These are phyloP conservation scores for Epicoccum sorghinum DNA, from an alignment of 2,329 filamentous ascomycete species.

Conservation along the genomic window DNA sequence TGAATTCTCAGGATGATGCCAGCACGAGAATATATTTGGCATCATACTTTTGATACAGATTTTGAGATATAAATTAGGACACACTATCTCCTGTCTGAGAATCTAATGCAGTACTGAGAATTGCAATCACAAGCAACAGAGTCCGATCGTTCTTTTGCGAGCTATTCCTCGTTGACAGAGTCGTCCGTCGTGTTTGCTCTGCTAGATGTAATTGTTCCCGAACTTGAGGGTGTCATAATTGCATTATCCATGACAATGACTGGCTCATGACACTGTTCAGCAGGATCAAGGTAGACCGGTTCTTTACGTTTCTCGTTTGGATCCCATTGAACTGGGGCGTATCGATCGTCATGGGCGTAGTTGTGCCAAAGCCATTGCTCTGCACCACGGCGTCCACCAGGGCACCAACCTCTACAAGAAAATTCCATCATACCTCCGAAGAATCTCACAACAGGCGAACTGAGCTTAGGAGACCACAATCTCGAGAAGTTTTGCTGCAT, in stretches of 20 bases:
- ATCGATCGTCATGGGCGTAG: neutral
- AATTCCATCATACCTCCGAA: neutral
- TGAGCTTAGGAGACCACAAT: neutral
- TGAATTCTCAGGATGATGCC: too few species aligned
- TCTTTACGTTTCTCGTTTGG: neutral
- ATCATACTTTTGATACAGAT: too few species aligned
- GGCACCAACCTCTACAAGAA: neutral
- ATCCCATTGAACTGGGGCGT: neutral
- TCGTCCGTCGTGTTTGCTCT: too few species aligned
- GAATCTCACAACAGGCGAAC: neutral
- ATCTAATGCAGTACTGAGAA: too few species aligned
- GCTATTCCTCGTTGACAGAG: too few species aligned
- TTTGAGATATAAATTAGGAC: too few species aligned
- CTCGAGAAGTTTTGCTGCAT: neutral
- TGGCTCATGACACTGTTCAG: neutral
- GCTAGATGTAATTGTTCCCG: neutral
- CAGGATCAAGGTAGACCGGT: neutral
- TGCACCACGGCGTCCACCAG: neutral
- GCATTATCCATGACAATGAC: too few species aligned
- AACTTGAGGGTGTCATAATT: neutral
- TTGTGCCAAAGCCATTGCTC: conserved; percentile 1
- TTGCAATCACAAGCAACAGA: too few species aligned
- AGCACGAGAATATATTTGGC: too few species aligned
- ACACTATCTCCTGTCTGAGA: too few species aligned
- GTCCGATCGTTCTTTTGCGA: too few species aligned